Conservation (phyloP, 1,139 yeast genomes). For the Candida frijolesensis region DNA sequence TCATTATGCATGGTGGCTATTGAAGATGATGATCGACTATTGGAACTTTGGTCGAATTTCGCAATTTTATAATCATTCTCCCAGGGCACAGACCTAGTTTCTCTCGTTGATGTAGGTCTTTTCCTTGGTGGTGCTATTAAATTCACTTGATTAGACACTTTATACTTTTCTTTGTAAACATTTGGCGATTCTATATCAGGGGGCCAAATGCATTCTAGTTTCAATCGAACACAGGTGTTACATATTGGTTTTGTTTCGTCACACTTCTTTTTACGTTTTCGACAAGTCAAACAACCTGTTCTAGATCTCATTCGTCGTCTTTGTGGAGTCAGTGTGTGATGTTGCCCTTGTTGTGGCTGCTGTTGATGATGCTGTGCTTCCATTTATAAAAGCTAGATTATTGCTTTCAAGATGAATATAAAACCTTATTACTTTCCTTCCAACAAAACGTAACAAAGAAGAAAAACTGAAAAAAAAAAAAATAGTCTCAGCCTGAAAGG, state of each 20-base stretch:
- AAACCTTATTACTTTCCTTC: too few relatives aligned
- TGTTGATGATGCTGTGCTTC: too few relatives aligned
- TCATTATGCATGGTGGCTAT: neutral
- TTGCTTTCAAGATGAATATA: too few relatives aligned
- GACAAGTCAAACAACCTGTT: constrained; percentile 23
- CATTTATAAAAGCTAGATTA: too few relatives aligned
- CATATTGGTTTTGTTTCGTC: constrained; percentile 31
- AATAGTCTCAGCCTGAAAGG: too few relatives aligned
- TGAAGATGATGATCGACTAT: too few relatives aligned
- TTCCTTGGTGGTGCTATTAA: neutral
- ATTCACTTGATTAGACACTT: neutral
- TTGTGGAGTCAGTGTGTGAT: neutral
- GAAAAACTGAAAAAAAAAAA: too few relatives aligned
- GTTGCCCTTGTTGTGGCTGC: too few relatives aligned
- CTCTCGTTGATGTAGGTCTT: neutral
- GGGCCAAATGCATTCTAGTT: constrained; percentile 11
- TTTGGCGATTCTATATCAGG: neutral
- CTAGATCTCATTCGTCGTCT: neutral
- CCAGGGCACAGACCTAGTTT: neutral
- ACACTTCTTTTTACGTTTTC: constrained; percentile 26
- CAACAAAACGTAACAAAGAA: too few relatives aligned
- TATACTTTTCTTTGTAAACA: neutral
- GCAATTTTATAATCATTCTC: too few relatives aligned
- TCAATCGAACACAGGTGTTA: constrained; percentile 20
- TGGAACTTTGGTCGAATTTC: too few relatives aligned